Conservation (phyloP, 2,329 filamentous ascomycete species). For the Colletotrichum sp. region DNA sequence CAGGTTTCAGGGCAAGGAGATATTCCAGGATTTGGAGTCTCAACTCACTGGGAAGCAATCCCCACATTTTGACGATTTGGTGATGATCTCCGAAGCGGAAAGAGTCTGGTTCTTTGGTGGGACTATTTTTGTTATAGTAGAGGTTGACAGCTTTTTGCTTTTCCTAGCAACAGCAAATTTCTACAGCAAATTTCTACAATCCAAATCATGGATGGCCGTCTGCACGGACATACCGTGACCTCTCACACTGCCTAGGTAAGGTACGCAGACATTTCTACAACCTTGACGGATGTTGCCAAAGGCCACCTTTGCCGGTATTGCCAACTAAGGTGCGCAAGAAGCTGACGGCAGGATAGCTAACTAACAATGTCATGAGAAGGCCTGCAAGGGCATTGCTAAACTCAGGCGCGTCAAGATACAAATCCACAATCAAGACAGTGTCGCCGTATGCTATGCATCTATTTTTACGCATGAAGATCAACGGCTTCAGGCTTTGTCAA, state of each 20-base stretch:
- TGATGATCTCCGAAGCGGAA: neutral
- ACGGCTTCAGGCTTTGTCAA: neutral
- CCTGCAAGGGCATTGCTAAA: accelerated
- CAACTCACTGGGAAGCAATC: neutral
- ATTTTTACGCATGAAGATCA: neutral
- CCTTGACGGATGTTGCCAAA: neutral
- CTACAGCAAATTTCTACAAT: neutral
- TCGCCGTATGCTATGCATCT: neutral
- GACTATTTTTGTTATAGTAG: neutral
- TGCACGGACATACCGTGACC: neutral
- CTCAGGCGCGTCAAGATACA: neutral
- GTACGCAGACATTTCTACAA: neutral
- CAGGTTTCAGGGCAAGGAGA: neutral
- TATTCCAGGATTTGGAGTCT: neutral
- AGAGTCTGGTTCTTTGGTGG: neutral
- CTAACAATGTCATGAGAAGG: neutral
- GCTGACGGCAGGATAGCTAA: accelerated
- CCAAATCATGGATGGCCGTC: neutral
- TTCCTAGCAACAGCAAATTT: neutral
- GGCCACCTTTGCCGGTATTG: neutral
- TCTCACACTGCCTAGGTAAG: neutral
- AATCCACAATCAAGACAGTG: neutral
- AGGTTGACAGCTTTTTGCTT: accelerated
- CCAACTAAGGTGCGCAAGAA: no score
- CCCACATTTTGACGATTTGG: neutral